Evolutionary conservation across 768 basidiomycete species (phyloP), one percentile per base, ranked within the genome.

Genomic region (Lactifluus hygrophoroides): DNA sequence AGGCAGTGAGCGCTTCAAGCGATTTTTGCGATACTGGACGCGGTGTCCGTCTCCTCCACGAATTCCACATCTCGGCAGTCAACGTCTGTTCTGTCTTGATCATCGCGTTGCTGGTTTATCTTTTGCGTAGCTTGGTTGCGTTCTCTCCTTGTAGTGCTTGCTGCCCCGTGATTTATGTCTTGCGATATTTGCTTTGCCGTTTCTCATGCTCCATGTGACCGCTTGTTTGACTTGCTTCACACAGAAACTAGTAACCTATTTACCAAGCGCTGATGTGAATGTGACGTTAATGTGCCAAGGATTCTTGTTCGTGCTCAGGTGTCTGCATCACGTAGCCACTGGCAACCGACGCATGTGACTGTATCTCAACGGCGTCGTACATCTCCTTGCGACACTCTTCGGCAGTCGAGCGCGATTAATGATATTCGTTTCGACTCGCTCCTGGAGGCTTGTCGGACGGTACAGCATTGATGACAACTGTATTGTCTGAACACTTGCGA

Each of bases 161-260:
- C 54, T 56, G 14, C 59, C 59, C 49, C 54, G 56, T 56, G 59
- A 60, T 60, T 60, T 60, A 60, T 60, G 48, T 60, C 54, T 46
- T 60, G 59, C 54, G 59, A 60, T 60, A 56, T 60, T 60, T 60
- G 59, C 59, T 60, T 60, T 60, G 59, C 59, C 59, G 54, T 60
- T 56, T 51, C 59, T 60, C 54, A 51, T 56, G 59, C 59, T 60
- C 59, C 59, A 37, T 60, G 58, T 60, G 58, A 60, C 54, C 54
- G 7, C 54, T 56, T 60, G 54, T 56, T 56, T 60, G 30, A n/a
- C 59, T 60, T 56, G 59, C 59, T 56, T 56, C 48, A 21, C 54
- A 55, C 58, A 60, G 58, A 50, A 52, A 55, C 54, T 56, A 60
- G 59, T 60, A 60, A 56, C 14, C 59, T 56, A 56, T 60, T 60